These are phyloP conservation scores for Diaporthe sp. DNA, from an alignment of 2,329 filamentous ascomycete species.

Conservation along the genomic window DNA sequence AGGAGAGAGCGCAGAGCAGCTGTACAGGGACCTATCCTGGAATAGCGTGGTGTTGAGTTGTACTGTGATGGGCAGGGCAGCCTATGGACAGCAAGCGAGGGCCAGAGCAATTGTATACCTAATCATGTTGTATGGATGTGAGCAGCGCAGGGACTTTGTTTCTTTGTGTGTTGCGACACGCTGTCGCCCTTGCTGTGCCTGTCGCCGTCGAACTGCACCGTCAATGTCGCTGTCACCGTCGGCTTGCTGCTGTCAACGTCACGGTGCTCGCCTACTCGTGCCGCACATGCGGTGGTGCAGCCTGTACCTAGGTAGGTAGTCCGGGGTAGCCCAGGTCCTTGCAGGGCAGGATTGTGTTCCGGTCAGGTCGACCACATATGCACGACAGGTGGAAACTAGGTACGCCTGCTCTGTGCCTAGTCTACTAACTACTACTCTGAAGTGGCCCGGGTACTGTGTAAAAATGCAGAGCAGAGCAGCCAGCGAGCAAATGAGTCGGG, in stretches of 20 bases:
- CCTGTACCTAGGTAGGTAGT: not conserved
- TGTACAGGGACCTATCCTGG: slow-evolving; percentile 27
- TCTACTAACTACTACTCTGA: not conserved
- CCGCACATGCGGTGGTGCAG: slow-evolving; percentile 3
- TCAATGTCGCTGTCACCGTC: not conserved
- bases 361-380: not conserved
- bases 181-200: not conserved
- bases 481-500: slow-evolving; percentile 12
- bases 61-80: slow-evolving; percentile 16
- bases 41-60: slow-evolving; percentile 23
- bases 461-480: not conserved
- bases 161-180: not conserved
- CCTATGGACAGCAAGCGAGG: not conserved
- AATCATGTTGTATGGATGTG: not conserved
- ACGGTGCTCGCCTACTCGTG: slow-evolving; percentile 27
- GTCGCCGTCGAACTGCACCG: not conserved
- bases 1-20: slow-evolving; percentile 9
- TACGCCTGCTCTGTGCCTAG: not conserved
- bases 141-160: not conserved
- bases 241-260: slow-evolving; percentile 2
- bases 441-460: not conserved
- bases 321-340: too few species aligned
- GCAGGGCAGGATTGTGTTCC: not conserved
- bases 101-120: not conserved
- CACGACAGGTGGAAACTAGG: not conserved